Percentiles rank a stretch among this genome's conserved stretches.
Evolutionary conservation across 1,284 basidiomycete species (phyloP).

Genomic region (Cryptococcus deneoformans): DNA sequence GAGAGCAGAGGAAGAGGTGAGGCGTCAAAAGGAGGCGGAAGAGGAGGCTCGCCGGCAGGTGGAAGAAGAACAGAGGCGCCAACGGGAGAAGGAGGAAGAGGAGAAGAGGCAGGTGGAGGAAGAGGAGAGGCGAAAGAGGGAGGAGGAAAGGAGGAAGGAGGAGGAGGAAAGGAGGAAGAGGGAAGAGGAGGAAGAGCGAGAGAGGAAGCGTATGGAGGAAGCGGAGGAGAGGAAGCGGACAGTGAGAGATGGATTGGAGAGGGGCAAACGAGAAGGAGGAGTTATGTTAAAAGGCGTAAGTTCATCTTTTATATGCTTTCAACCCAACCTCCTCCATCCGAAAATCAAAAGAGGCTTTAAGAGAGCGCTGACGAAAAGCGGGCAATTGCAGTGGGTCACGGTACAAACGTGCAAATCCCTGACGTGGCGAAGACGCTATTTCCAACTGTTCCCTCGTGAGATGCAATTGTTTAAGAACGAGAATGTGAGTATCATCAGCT

Average conservation of each 20-base stretch:
- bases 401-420: conserved; percentile 36
- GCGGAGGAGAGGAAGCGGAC: conserved; percentile 10
- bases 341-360: neutral
- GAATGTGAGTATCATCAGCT: conserved; percentile 16
- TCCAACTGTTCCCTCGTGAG: conserved; percentile 30
- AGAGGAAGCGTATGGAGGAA: conserved; percentile 11
- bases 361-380: neutral
- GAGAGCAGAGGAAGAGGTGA: conserved; percentile 13
- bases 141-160: conserved; percentile 8
- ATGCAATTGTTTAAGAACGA: conserved; percentile 39
- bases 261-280: conserved; percentile 27
- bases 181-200: conserved; percentile 2
- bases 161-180: conserved; percentile 3
- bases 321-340: too few species aligned
- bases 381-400: conserved; percentile 32
- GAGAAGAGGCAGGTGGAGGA: neutral
- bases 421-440: conserved; percentile 43
- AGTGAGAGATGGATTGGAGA: conserved; percentile 12
- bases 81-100: neutral
- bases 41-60: conserved; percentile 5
- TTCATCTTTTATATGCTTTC: neutral
- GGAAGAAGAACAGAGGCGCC: conserved; percentile 7
- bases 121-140: conserved; percentile 2
- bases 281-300: conserved; percentile 45
- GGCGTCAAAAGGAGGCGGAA: conserved; percentile 7